Evolutionary conservation across 2,329 filamentous ascomycete genomes (phyloP).

Genomic region (Trichoderma semiorbis): DNA sequence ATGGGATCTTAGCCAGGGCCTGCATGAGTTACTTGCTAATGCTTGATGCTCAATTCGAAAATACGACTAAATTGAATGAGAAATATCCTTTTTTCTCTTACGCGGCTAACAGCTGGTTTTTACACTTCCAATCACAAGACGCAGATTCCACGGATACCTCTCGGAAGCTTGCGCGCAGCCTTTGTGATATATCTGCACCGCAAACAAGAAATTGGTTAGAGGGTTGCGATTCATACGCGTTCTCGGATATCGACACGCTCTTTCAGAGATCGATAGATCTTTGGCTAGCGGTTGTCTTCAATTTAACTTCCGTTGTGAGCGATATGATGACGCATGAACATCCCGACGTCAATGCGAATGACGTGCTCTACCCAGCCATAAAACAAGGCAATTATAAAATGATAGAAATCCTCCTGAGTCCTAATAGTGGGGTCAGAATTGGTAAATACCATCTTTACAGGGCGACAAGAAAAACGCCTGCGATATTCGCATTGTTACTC

Average conservation of each 20-base stretch:
- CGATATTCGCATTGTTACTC: neutral
- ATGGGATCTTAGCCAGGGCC: neutral
- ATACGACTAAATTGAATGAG: neutral
- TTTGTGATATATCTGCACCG: neutral
- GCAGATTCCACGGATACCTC: neutral
- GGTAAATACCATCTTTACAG: fast-evolving
- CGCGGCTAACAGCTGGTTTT: neutral
- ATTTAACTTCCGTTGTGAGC: neutral
- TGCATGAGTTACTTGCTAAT: neutral
- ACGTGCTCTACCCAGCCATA: neutral
- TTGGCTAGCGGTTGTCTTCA: conserved; percentile 15
- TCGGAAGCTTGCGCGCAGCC: neutral
- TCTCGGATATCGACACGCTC: too few relatives aligned
- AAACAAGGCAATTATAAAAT: neutral
- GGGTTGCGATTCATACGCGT: neutral
- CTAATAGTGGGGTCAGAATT: neutral
- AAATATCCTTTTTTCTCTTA: neutral
- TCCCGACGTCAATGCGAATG: neutral
- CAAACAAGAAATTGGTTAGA: neutral
- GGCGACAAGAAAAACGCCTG: neutral
- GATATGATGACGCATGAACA: neutral
- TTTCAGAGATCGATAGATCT: conserved; percentile 16
- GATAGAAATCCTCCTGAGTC: neutral
- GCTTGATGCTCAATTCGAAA: neutral
- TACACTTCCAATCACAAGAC: neutral